Base-by-base conservation (phyloP, 2,329 filamentous ascomycete genomes). In the Moelleriella libera region DNA sequence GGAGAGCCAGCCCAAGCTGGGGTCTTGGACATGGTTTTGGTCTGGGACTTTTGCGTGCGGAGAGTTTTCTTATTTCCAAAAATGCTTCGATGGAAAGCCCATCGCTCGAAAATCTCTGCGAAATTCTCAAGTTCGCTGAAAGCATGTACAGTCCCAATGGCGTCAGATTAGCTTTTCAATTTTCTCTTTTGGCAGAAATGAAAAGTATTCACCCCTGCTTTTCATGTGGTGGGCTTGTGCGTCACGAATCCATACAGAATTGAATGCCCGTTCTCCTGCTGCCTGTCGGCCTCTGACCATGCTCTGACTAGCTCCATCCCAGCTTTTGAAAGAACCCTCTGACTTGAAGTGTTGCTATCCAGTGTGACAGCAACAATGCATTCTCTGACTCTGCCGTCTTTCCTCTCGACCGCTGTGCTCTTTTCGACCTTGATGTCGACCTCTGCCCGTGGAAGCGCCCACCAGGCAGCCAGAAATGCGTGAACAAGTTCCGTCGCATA, bases 401-500 rank as follows among this genome's bases (percentile, higher is more conserved):
- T 62, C 42, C 57, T 41, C 14, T 57, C 57, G 10, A 47, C 53
- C 12, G 70, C 58, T 7, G 66, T 68, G 49, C 54, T 54, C 52
- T 48, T 57, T 34, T 69, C 66, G 21, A 75, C 71, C 50, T 61
- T 57, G n/a, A 74, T 30, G 54, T 67, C 68, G 5, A 63, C 59
- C 52, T 67, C 66, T 44, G 59, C 63, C 51, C 75, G 62, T 37
- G 71, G 71, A 52, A 80, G 63, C 46, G 57, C 57, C 63, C 68
- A 72, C 67, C 71, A 81, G 9, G 62, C 57, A 9, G 55, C 50
- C 10, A 75, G 50, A 46, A 72, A 72, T 1, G 59, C 75, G 46
- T 51, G 59, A 39, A 80, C 50, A 43, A 78, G 74, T 60, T 82
- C 78, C 1, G 72, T 78, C 34, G 70, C 76, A 53, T 75, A 70